phyloP scores from a whole-genome alignment of 2,329 filamentous ascomycete species.

The Didymella sp. region DNA sequence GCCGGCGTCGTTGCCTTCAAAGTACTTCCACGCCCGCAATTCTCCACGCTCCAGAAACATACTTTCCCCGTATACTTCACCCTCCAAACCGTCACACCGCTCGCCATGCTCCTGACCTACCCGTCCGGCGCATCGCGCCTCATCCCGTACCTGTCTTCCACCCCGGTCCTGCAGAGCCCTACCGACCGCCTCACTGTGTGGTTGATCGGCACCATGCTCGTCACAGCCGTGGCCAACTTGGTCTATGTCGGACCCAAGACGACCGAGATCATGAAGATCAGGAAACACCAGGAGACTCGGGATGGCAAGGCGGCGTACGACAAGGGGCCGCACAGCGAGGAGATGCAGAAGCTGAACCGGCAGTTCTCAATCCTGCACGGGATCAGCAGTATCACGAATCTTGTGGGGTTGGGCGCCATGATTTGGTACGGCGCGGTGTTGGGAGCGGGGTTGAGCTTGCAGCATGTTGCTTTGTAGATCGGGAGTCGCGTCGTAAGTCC shows the following conservation, averaged over 20 bases:
- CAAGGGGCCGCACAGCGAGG: constrained; percentile 76
- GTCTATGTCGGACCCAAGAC: constrained; percentile 77
- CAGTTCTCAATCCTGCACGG: constrained; percentile 80
- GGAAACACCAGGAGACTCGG: constrained; percentile 83
- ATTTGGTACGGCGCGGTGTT: constrained; percentile 81
- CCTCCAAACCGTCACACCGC: constrained; percentile 77
- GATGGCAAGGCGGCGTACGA: constrained; percentile 91
- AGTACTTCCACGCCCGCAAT: constrained; percentile 77
- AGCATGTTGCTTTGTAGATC: constrained; percentile 12
- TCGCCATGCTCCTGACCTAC: constrained; percentile 78
- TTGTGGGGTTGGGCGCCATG: constrained; percentile 72
- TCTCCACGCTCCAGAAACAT: constrained; percentile 75
- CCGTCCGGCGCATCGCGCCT: constrained; percentile 53
- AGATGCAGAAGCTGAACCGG: constrained; percentile 69
- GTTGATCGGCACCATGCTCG: constrained; percentile 73
- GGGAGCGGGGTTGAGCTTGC: constrained; percentile 47
- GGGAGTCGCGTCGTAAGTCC: too few species aligned
- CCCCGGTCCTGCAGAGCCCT: constrained; percentile 18
- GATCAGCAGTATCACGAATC: constrained; percentile 78
- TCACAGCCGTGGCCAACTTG: constrained; percentile 75
- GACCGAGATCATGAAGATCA: constrained; percentile 73
- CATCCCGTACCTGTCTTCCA: constrained; percentile 10
- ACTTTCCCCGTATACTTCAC: constrained; percentile 90
- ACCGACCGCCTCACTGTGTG: constrained; percentile 43
- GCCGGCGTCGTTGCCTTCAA: constrained; percentile 77